Evolutionary conservation across 495 filamentous ascomycete species (phyloP).

Genomic region (Aspergillus conjunctus): DNA sequence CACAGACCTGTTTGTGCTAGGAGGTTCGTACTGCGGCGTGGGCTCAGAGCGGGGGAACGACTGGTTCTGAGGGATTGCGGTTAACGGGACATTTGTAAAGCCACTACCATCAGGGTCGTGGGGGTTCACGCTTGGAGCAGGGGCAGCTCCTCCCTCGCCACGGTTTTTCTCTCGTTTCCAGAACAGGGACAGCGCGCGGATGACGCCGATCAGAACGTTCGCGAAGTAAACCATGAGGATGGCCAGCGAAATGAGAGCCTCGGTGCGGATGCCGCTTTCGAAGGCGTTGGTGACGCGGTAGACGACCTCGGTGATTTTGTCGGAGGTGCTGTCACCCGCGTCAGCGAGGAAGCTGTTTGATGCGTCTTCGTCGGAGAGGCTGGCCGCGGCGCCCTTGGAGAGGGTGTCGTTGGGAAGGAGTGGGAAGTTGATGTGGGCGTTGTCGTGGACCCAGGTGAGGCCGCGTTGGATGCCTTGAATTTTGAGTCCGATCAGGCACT

Average conservation of each 20-base stretch:
- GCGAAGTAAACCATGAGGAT: conserved; percentile 76
- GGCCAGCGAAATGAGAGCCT: conserved; percentile 73
- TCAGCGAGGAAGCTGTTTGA: conserved; percentile 74
- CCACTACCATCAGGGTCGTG: conserved; percentile 18
- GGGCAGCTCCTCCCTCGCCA: conserved; percentile 50
- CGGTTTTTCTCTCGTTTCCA: conserved; percentile 44
- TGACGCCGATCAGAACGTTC: conserved; percentile 70
- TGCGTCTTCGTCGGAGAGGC: conserved; percentile 49
- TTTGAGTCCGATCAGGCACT: conserved; percentile 78
- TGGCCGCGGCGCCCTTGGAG: conserved; percentile 71
- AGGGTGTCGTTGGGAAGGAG: conserved; percentile 78
- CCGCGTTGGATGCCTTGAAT: conserved; percentile 75
- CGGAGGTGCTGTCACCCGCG: conserved; percentile 65
- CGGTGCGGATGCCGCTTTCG: conserved; percentile 62
- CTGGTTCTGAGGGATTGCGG: conserved; percentile 28
- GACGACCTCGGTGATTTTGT: conserved; percentile 80
- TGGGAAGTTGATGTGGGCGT: conserved; percentile 84
- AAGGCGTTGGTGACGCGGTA: conserved; percentile 64
- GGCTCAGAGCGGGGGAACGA: conserved; percentile 16
- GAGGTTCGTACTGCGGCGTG: conserved; percentile 34
- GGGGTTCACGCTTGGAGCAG: conserved; percentile 15
- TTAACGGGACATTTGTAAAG: conserved; percentile 39
- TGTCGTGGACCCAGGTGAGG: conserved; percentile 83
- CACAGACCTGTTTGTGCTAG: conserved; percentile 11
- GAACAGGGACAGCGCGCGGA: conserved; percentile 60